A percentile compares a stretch with the other conserved stretches of the same genome.
Evolutionary conservation across 768 basidiomycete genomes (phyloP).

Genomic region (Mycena rosella): DNA sequence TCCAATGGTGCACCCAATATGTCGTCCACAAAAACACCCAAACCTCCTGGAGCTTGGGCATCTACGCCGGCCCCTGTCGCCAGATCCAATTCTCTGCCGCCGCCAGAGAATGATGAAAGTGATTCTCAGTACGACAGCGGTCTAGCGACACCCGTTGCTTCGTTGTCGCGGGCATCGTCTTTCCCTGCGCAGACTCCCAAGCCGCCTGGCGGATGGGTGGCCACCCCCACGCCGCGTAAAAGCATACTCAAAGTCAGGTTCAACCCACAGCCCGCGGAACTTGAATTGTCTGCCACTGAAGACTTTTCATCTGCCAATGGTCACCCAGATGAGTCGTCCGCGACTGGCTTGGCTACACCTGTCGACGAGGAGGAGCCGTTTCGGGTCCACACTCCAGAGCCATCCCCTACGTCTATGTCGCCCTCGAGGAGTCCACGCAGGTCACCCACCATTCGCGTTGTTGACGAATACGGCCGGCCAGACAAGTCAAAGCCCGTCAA

Average conservation of each 20-base stretch:
- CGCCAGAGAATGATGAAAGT: slow-evolving; percentile 37
- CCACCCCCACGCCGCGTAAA: slow-evolving; percentile 69
- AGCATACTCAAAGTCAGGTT: slow-evolving; percentile 82
- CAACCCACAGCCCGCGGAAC: slow-evolving; percentile 54
- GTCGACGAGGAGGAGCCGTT: slow-evolving; percentile 10
- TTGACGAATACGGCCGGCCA: slow-evolving; percentile 77
- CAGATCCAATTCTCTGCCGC: slow-evolving; percentile 36
- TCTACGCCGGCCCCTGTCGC: slow-evolving; percentile 42
- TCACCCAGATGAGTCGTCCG: slow-evolving; percentile 22
- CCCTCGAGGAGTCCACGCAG: slow-evolving; percentile 52
- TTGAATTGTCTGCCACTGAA: slow-evolving; percentile 35
- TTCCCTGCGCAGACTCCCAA: slow-evolving; percentile 70
- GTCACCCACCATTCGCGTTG: slow-evolving; percentile 68
- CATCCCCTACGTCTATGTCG: slow-evolving; percentile 35
- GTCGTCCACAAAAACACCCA: slow-evolving; percentile 57
- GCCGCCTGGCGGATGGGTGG: slow-evolving; percentile 77
- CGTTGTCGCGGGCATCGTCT: slow-evolving; percentile 63
- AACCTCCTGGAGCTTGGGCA: slow-evolving; percentile 58
- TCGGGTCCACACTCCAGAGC: slow-evolving; percentile 34
- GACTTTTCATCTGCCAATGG: slow-evolving; percentile 28
- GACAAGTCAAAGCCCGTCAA: slow-evolving; percentile 44
- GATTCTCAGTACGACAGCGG: slow-evolving; percentile 47
- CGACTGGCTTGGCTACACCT: slow-evolving; percentile 23
- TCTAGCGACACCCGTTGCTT: slow-evolving; percentile 61
- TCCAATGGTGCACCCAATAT: slow-evolving; percentile 36